Evolutionary conservation across 805 yeast genomes (phyloP).

Genomic region (Metschnikowia matae): DNA sequence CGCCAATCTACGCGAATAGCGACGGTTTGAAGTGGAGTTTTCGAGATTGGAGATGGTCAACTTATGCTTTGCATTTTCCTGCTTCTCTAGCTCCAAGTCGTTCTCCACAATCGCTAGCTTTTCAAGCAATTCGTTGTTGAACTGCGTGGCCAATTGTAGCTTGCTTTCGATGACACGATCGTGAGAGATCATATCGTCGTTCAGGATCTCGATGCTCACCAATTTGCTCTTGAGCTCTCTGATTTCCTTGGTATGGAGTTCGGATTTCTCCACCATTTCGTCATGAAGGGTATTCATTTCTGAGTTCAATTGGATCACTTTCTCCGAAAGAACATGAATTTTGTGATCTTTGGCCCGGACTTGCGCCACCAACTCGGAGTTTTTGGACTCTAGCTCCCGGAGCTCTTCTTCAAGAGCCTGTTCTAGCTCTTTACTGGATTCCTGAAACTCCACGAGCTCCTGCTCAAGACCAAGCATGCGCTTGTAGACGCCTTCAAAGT

Average conservation of each 20-base stretch:
- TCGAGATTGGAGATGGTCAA: slow-evolving; percentile 15
- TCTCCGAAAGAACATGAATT: slow-evolving; percentile 16
- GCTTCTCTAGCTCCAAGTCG: slow-evolving; percentile 25
- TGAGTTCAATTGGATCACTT: slow-evolving; percentile 13
- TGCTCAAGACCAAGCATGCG: slow-evolving; percentile 34
- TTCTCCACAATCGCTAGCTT: slow-evolving; percentile 40
- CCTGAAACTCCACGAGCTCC: slow-evolving; percentile 40
- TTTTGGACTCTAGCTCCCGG: slow-evolving; percentile 27
- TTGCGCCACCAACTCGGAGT: slow-evolving; percentile 17
- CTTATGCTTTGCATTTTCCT: slow-evolving; percentile 12
- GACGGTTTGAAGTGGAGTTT: slow-evolving; percentile 2
- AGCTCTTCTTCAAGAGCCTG: slow-evolving; percentile 44
- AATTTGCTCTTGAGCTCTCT: slow-evolving; percentile 26
- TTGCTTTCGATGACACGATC: slow-evolving; percentile 35
- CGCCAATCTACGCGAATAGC: slow-evolving; percentile 1
- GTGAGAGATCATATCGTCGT: slow-evolving; percentile 38
- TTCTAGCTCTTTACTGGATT: slow-evolving; percentile 42
- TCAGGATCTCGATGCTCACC: slow-evolving; percentile 40
- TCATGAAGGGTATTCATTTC: slow-evolving; percentile 22
- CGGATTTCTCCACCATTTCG: slow-evolving; percentile 8
- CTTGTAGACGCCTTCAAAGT: slow-evolving; percentile 12
- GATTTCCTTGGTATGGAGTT: slow-evolving; percentile 20
- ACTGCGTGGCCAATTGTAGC: slow-evolving; percentile 31
- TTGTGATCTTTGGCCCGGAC: slow-evolving; percentile 19
- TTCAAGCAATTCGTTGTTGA: slow-evolving; percentile 41